Evolutionary conservation across 768 basidiomycete genomes (phyloP).

Genomic region (Cubamyces sp.): DNA sequence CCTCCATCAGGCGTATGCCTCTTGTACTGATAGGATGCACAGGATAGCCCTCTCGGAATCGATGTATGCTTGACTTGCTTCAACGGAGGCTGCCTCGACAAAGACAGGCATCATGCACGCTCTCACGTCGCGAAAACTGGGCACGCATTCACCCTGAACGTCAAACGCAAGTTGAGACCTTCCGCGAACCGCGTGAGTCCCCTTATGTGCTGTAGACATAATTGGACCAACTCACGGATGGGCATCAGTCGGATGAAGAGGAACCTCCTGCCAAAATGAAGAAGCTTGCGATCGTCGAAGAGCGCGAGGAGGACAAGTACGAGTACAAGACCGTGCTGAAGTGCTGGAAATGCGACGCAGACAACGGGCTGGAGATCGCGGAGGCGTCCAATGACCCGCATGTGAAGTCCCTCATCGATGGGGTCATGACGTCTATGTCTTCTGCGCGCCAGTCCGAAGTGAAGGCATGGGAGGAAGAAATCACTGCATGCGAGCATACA

Average conservation of each 20-base stretch:
- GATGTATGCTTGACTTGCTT: slow-evolving; percentile 93
- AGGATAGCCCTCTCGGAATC: slow-evolving; percentile 78
- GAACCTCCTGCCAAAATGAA: slow-evolving; percentile 90
- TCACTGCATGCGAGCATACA: slow-evolving; percentile 83
- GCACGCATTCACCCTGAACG: slow-evolving; percentile 79
- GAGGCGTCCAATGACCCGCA: slow-evolving; percentile 43
- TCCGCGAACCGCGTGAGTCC: slow-evolving; percentile 64
- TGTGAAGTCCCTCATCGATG: slow-evolving; percentile 61
- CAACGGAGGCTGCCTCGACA: slow-evolving; percentile 84
- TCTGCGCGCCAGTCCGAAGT: slow-evolving; percentile 94
- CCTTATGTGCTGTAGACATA: neutral
- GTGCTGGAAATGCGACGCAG: slow-evolving; percentile 75
- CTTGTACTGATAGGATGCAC: slow-evolving; percentile 1
- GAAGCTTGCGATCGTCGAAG: slow-evolving; percentile 86
- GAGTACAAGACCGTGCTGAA: slow-evolving; percentile 64
- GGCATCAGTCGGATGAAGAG: slow-evolving; percentile 63
- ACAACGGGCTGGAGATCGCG: slow-evolving; percentile 49
- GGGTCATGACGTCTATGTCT: slow-evolving; percentile 79
- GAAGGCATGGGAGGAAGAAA: slow-evolving; percentile 98
- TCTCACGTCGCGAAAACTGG: slow-evolving; percentile 73
- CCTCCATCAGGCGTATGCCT: neutral
- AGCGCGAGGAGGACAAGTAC: slow-evolving; percentile 89
- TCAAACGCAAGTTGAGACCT: slow-evolving; percentile 74
- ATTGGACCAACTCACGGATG: neutral
- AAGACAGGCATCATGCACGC: slow-evolving; percentile 68